Base-by-base conservation (phyloP, 2,329 filamentous ascomycete genomes). In the Trematosphaeria pertusa region DNA sequence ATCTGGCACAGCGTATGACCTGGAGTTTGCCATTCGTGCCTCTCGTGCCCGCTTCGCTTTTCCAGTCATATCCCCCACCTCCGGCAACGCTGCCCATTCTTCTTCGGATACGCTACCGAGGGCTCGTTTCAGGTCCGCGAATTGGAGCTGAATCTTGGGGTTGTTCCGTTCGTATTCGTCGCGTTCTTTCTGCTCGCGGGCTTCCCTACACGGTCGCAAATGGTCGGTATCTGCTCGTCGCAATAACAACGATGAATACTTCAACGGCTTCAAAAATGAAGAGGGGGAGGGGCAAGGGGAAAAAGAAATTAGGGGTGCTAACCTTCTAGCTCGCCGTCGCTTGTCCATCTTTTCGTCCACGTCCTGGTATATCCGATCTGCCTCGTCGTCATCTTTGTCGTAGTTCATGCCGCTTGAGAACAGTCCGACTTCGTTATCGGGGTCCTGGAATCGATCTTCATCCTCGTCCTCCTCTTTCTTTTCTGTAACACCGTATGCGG, bases 311-410 rank as follows among this genome's bases (percentile, higher is more conserved):
- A 47, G 57, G 60, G 56, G 46, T 54, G 89, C 88, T 82, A 84
- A 93, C 89, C 89, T 90, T 84, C 93, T 86, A 60, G 83, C 82
- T 77, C 88, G 95, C 54, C 94, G 81, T 59, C 94, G 83, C 75
- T 83, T 89, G 58, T 95, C 92, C 93, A 99, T 97, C 75, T 89
- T 93, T 78, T 97, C 94, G 65, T 99, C 94, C 55, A 99, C 89
- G 68, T 91, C 88, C 65, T 92, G 88, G 77, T 96, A 99, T 65
- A 99, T 96, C 64, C 89, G 83, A 75, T 99, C 94, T 33, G 94
- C 94, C 73, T 99, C 95, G 65, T 99, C 94, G 67, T 99, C 94
- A 46, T 99, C 94, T 71, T 94, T 89, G 71, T 97, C 94, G 76
- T 96, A 99, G 48, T 70, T 71, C 62, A 94, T 89, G 26, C 94